Percentiles rank a stretch among this genome's conserved stretches.
Evolutionary conservation across 169 alveolate genomes (phyloP).

Genomic region (Plasmodium falciparum): DNA sequence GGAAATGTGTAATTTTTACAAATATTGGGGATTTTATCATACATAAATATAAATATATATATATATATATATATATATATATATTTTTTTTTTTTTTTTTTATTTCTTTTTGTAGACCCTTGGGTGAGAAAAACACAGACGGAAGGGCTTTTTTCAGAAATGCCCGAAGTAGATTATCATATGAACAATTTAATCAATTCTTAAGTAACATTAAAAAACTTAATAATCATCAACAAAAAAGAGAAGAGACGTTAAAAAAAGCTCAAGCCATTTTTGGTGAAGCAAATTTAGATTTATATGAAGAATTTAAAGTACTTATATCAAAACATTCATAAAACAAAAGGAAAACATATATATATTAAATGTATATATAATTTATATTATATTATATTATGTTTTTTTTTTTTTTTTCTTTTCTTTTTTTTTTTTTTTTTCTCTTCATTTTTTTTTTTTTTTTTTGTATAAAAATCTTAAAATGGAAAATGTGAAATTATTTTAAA

Average conservation of each 20-base stretch:
- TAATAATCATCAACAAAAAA: slow-evolving; percentile 88
- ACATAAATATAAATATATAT: too few relatives aligned
- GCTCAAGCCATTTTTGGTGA: slow-evolving; percentile 83
- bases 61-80: too few relatives aligned
- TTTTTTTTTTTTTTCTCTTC: slow-evolving; percentile 14
- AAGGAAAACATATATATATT: slow-evolving; percentile 5
- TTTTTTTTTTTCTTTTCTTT: too few relatives aligned
- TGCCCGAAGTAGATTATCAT: slow-evolving; percentile 83
- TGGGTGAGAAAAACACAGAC: slow-evolving; percentile 38
- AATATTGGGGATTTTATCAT: neutral
- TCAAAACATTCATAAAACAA: slow-evolving; percentile 80
- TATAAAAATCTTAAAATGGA: neutral
- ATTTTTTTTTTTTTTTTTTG: slow-evolving; percentile 12
- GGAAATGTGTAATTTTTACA: slow-evolving; percentile 54
- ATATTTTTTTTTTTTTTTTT: neutral
- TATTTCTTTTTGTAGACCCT: slow-evolving; percentile 5
- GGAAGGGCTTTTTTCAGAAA: slow-evolving; percentile 79
- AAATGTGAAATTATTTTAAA: too few relatives aligned
- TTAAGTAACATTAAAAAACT: slow-evolving; percentile 88
- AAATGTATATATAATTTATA: neutral
- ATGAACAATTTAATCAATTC: slow-evolving; percentile 87
- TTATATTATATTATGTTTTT: too few relatives aligned
- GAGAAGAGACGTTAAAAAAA: slow-evolving; percentile 85
- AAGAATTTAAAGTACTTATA: slow-evolving; percentile 84
- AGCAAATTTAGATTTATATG: slow-evolving; percentile 81